Base-by-base conservation (phyloP, 306 rosid species). In the Begonia masoniana region DNA sequence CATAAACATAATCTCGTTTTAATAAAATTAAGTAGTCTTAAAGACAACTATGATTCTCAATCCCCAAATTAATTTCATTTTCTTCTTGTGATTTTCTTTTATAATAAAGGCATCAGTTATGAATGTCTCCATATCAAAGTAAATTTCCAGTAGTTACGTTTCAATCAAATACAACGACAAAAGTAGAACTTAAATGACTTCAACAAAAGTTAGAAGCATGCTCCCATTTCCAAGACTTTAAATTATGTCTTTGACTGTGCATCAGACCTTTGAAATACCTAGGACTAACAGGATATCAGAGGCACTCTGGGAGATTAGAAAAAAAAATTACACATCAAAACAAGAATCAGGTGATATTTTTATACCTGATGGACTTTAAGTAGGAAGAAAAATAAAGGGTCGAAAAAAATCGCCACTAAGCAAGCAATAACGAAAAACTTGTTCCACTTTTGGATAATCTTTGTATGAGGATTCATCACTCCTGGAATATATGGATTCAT, bases 391-490 rank as follows among this genome's bases (percentile, higher is more conserved):
- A 82, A 78, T 59, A 88, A 70, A 2, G 97, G 97, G 63, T 88
- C 95, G 43, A 88, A 73, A 62, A 84, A 88, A 62, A 82, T 70
- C 57, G 95, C 79, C 31, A 68, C 24, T 50, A 85, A 45, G 81
- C 95, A 80, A 65, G 74, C 64, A 51, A 80, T 80, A 73, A 71
- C 89, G 51, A 88, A 82, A 63, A 76, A 65, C 54, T 76, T 64
- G 76, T 68, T 85, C 97, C 97, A 88, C 12, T 26, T 79, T 59
- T 82, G 97, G 57, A 85, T 77, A 36, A 74, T 59, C 72, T 67
- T 84, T 50, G 79, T 9, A 64, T 84, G 97, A 68, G 95, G 97
- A 57, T 85, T 85, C 78, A 85, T 82, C 53, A 85, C 81, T 64
- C 87, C 89, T 47, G 84, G 87, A 71, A 85, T 64, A 66, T 48